These are phyloP conservation scores for Lichtheimia corymbifera DNA, from an alignment of 371 early-diverging fungal genomes.

Conservation along the genomic window DNA sequence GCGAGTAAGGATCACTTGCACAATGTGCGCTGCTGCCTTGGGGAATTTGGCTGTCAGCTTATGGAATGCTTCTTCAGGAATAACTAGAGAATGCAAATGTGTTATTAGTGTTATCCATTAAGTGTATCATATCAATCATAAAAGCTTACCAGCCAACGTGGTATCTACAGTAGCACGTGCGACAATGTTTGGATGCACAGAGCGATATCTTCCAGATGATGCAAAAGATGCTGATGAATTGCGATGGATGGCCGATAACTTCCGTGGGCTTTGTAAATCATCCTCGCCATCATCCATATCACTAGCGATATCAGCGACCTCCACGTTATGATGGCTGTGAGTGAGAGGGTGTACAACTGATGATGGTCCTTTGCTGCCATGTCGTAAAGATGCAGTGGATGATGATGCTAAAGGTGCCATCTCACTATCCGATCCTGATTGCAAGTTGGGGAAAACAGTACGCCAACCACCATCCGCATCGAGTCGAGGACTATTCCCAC, in stretches of 20 bases:
- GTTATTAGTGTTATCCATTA: background rate
- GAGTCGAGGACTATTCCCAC: background rate
- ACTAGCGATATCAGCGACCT: background rate
- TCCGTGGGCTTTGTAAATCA: too few relatives aligned
- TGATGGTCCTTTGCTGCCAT: too few relatives aligned
- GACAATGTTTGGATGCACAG: constrained; percentile 74
- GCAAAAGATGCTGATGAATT: too few relatives aligned
- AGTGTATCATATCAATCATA: background rate
- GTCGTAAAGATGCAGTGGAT: background rate
- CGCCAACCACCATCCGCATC: constrained; percentile 36
- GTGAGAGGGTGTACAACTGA: background rate
- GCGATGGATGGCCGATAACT: too few relatives aligned
- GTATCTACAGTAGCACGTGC: constrained; percentile 87
- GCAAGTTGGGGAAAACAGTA: constrained; percentile 48
- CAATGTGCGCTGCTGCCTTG: constrained; percentile 92
- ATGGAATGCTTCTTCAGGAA: constrained; percentile 93
- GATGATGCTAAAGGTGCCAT: background rate
- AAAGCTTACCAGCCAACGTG: constrained; percentile 67
- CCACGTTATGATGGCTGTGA: too few relatives aligned
- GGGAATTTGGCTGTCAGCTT: constrained; percentile 89
- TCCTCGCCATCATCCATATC: constrained; percentile 13
- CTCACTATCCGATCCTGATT: constrained; percentile 17
- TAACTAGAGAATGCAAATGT: constrained; percentile 50
- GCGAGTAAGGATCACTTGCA: constrained; percentile 93
- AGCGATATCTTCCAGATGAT: constrained; percentile 21